These are phyloP conservation scores for Botrytis galanthina DNA, from an alignment of 2,329 filamentous ascomycete species.

Conservation along the genomic window DNA sequence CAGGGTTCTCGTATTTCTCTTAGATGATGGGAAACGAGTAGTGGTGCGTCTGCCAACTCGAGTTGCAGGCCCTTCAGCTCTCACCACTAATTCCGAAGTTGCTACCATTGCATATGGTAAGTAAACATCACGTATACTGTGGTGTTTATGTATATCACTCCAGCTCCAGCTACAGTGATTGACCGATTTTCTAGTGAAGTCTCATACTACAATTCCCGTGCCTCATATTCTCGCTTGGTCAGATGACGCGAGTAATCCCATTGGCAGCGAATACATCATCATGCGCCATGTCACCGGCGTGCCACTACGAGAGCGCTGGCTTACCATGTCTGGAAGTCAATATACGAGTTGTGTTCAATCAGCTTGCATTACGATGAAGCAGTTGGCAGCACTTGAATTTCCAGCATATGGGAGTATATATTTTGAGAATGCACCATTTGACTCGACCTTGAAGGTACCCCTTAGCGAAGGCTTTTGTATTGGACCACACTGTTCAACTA, in stretches of 20 bases:
- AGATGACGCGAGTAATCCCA: conserved; percentile 20
- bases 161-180: no score
- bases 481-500: conserved; percentile 36
- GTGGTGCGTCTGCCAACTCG: neutral
- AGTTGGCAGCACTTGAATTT: conserved; percentile 35
- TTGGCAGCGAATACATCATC: conserved; percentile 43
- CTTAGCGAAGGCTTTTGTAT: conserved; percentile 34
- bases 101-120: neutral
- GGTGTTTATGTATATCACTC: no score
- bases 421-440: conserved; percentile 24
- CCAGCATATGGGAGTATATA: conserved; percentile 42
- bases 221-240: neutral
- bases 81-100: neutral
- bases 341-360: conserved; percentile 30
- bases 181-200: neutral
- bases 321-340: conserved; percentile 36
- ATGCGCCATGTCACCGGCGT: conserved; percentile 42
- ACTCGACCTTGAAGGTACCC: conserved; percentile 14
- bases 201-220: neutral
- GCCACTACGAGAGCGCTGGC: conserved; percentile 38
- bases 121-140: no score
- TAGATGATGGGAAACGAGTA: neutral
- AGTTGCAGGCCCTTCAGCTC: neutral
- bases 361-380: conserved; percentile 23
- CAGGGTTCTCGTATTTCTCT: neutral